Base-by-base conservation (phyloP, 2,329 filamentous ascomycete species). In the Pseudonectria buxi region DNA sequence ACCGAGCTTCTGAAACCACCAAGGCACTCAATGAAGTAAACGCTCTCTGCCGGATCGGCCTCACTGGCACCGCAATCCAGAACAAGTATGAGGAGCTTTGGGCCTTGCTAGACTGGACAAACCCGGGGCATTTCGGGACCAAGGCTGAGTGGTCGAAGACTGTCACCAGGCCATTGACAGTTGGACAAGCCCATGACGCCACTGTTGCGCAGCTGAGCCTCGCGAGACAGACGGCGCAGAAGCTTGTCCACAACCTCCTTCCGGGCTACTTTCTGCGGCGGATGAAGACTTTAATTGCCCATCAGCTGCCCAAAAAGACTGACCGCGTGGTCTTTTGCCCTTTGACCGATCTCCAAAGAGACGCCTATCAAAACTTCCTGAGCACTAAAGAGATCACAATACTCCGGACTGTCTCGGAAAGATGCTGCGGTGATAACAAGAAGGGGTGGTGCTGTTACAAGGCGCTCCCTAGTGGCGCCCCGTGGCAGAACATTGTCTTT, bases 51-150 rank as follows among this genome's bases (percentile, higher is more conserved):
- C 78, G 92, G 24, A 89, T 98, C 41, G 92, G 92, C 0, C 69
- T 98, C 7, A 96, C 89, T 0, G 92, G 92, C 2, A 98, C 92
- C 0, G 90, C 90, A 0, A 95, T 98, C 29, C 92, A 98, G 56
- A 98, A 98, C 60, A 92, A 86, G 47, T 98, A 98, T 57, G 87
- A 95, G 55, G 92, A 98, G 58, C 72, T 98, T 1, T 98, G 90
- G 90, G 94, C 88, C 0, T 69, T 98, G 0, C 68, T 98, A 3
- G 94, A 98, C 56, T 98, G 92, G 92, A 89, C 88, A 0, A 92
- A 94, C 49, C 92, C 92, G 0, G 90, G 88, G 0, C 63, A 72
- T 30, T 74, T 81, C 36, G 76, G 75, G 12, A 69, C 69, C 1
- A 53, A 84, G 9, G 66, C 74, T 5, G 83, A 85, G 28, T 98